Evolutionary conservation across 768 basidiomycete species (phyloP).

Genomic region (Saitozyma sp.): DNA sequence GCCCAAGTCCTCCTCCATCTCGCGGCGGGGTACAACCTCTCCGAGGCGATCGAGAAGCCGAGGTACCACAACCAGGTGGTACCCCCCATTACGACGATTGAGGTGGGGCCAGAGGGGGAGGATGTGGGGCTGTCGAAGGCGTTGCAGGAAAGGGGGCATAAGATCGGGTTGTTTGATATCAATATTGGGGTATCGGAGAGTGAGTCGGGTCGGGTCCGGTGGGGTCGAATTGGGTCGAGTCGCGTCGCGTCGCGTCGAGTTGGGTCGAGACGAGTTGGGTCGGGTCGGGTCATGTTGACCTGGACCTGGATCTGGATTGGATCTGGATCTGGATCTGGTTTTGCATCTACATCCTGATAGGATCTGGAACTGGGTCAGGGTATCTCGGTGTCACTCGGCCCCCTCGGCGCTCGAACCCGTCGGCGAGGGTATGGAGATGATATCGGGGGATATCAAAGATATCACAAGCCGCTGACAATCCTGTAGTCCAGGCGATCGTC

Average conservation of each 20-base stretch:
- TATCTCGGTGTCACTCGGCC: not conserved
- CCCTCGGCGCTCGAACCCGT: not conserved
- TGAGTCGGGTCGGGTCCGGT: conserved; percentile 16
- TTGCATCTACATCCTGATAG: too few species aligned
- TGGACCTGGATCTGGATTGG: too few species aligned
- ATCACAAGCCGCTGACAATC: not conserved
- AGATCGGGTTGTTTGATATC: conserved; percentile 67
- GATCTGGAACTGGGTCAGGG: too few species aligned
- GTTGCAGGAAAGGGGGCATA: conserved; percentile 68
- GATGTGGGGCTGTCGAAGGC: conserved; percentile 58
- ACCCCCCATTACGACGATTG: conserved; percentile 57
- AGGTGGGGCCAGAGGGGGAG: conserved; percentile 58
- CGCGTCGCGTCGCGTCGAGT: not conserved
- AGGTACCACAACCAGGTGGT: conserved; percentile 85
- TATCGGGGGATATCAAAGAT: not conserved
- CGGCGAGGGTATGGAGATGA: not conserved
- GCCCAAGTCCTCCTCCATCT: conserved; percentile 71
- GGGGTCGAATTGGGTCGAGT: too few species aligned
- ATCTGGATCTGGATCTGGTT: too few species aligned
- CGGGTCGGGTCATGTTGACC: too few species aligned
- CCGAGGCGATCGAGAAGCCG: conserved; percentile 77
- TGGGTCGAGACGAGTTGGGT: not conserved
- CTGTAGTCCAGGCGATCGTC: conserved; percentile 63
- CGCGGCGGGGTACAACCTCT: conserved; percentile 77
- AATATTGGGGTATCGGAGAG: conserved; percentile 57